phyloP scores from a whole-genome alignment of 2,329 filamentous ascomycete genomes.

The Endoconidiophora laricicola region DNA sequence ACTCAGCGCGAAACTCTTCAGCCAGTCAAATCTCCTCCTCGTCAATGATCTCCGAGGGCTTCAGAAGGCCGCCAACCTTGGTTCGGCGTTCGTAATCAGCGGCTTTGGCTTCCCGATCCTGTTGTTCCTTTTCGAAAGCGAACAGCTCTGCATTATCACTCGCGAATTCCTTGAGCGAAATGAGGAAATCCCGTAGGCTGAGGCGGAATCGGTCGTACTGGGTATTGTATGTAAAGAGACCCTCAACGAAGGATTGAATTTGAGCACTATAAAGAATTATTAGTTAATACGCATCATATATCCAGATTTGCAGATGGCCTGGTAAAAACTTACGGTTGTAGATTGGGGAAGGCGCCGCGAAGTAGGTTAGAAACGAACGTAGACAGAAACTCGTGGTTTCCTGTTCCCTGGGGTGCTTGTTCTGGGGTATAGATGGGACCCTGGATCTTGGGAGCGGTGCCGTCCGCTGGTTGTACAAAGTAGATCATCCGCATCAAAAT shows the following conservation, averaged over 20 bases:
- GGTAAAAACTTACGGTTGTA: slow-evolving; percentile 54
- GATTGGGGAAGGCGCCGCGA: slow-evolving; percentile 81
- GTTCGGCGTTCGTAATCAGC: slow-evolving; percentile 82
- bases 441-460: slow-evolving; percentile 63
- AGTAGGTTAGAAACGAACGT: slow-evolving; percentile 75
- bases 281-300: slow-evolving; percentile 21
- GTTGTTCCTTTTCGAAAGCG: slow-evolving; percentile 86
- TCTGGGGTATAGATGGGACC: slow-evolving; percentile 78
- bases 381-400: slow-evolving; percentile 78
- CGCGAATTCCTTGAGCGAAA: slow-evolving; percentile 90
- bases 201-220: slow-evolving; percentile 91
- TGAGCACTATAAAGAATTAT: slow-evolving; percentile 41
- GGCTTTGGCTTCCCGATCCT: slow-evolving; percentile 66
- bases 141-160: slow-evolving; percentile 92
- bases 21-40: slow-evolving; percentile 70
- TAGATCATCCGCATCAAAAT: slow-evolving; percentile 91
- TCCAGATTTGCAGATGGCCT: not conserved
- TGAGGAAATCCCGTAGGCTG: slow-evolving; percentile 88
- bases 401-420: slow-evolving; percentile 66
- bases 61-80: slow-evolving; percentile 89
- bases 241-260: slow-evolving; percentile 79
- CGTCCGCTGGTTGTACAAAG: slow-evolving; percentile 63
- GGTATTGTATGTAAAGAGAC: slow-evolving; percentile 73
- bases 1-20: slow-evolving; percentile 48
- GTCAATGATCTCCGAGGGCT: slow-evolving; percentile 91